phyloP scores from a whole-genome alignment of 1,284 basidiomycete genomes.

The Sporisorium sorghi region DNA sequence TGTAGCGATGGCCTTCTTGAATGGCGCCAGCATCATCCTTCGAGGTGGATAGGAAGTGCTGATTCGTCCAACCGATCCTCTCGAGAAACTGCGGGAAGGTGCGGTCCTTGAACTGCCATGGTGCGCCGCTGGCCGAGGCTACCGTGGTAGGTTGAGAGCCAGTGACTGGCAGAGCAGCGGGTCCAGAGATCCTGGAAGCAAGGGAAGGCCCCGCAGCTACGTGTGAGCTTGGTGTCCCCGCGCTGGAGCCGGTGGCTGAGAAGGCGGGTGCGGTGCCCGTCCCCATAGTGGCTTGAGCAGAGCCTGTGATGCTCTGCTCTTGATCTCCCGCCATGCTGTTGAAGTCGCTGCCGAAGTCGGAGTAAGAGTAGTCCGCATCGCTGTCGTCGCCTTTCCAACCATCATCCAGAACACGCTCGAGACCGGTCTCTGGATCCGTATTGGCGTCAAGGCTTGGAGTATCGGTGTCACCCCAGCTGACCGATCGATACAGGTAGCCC shows the following conservation, averaged over 20 bases:
- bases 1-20: constrained; percentile 21
- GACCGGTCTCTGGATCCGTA: constrained; percentile 29
- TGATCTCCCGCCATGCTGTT: constrained; percentile 4
- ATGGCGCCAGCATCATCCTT: constrained; percentile 5
- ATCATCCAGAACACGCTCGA: constrained; percentile 11
- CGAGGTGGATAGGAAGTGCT: neutral
- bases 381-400: constrained; percentile 3
- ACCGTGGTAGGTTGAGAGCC: neutral
- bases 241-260: neutral
- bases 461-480: constrained; percentile 38
- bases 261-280: neutral
- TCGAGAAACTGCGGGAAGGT: constrained; percentile 30
- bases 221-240: neutral
- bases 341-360: constrained; percentile 16
- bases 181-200: constrained; percentile 8
- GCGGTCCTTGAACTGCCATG: constrained; percentile 22
- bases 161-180: neutral
- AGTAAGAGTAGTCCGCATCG: neutral
- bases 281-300: constrained; percentile 12
- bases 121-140: neutral
- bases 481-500: constrained; percentile 27
- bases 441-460: constrained; percentile 28
- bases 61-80: constrained; percentile 7
- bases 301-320: neutral
- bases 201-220: neutral